Evolutionary conservation across 306 rosid species (phyloP), one percentile per base, ranked within the genome.

Genomic region (Crotalaria pallida): DNA sequence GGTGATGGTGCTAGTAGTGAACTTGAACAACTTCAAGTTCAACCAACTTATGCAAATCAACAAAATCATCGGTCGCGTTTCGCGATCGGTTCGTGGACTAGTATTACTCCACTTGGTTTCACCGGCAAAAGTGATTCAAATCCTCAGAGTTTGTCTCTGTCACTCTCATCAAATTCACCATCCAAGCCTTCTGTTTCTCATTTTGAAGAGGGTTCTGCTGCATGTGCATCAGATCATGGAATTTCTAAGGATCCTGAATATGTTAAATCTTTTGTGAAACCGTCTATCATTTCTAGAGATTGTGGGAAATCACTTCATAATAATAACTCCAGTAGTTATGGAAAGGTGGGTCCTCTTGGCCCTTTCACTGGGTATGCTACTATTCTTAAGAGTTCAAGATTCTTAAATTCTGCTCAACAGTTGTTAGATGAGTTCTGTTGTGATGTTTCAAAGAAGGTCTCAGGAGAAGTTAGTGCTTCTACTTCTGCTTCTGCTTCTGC

Each of bases 281-380:
- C 94, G 2, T 81, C 92, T 0, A 49, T 67, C 3, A 62, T 79
- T 38, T 58, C 85, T 41, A 87, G 76, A 77, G 84, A 74, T n/a
- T 53, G 47, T 76, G 91, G 88, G 8, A 88, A 83, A 45, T 85
- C 92, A 45, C 62, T 31, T 10, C 77, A 4, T n/a, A n/a, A n/a
- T n/a, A n/a, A n/a, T n/a, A 85, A 47, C 19, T 23, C 64, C 15
- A 45, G 69, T 41, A 55, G 79, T 63, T 82, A 70, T 49, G 19
- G 93, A 51, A 87, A 67, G 73, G 77, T 87, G 2, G 97, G 99
- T 1, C 99, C 99, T 23, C 92, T 94, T 15, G 99, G 99, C 17
- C 99, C 99, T 31, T 94, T 94, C 65, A 94, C 96, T 2, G 99
- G 99, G 6, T 94, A 94, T 65, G 95, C 99, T 10, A 84, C 92